Evolutionary conservation across 768 basidiomycete species (phyloP).

Genomic region (Lactarius deliciosus): DNA sequence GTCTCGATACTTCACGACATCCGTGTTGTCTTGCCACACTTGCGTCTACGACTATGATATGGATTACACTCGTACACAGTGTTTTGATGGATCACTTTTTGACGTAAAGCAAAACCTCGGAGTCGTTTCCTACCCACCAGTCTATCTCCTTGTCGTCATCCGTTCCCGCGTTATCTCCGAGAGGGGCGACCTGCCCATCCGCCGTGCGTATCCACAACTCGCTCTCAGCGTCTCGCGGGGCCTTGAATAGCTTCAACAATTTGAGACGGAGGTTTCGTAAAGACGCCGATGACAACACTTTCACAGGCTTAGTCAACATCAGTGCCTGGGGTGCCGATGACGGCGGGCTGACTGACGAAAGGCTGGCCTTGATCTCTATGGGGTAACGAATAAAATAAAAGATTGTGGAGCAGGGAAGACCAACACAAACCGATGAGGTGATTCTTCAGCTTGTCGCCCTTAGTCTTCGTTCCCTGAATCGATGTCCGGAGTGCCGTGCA

Average conservation of each 20-base stretch:
- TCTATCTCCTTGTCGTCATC: constrained; percentile 55
- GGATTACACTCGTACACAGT: background rate
- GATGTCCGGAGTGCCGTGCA: constrained; percentile 55
- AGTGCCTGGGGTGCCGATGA: constrained; percentile 18
- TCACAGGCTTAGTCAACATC: constrained; percentile 39
- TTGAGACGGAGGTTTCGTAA: constrained; percentile 65
- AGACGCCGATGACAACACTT: constrained; percentile 68
- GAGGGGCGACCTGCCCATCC: constrained; percentile 46
- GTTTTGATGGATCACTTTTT: background rate
- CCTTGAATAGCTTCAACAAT: constrained; percentile 39
- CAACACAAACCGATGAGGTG: constrained; percentile 56
- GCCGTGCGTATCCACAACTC: constrained; percentile 57
- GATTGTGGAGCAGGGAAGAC: background rate
- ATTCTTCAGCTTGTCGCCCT: constrained; percentile 52
- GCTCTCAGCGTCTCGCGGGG: constrained; percentile 38
- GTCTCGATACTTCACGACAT: background rate
- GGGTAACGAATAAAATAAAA: background rate
- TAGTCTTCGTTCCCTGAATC: constrained; percentile 32
- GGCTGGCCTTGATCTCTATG: constrained; percentile 30
- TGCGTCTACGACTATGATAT: background rate
- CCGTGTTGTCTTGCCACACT: background rate
- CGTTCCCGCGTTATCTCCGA: constrained; percentile 35
- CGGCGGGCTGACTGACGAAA: constrained; percentile 10
- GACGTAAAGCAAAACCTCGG: constrained; percentile 36
- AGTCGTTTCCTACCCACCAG: constrained; percentile 67